These are phyloP conservation scores for Saitozyma podzolica DNA, from an alignment of 768 basidiomycete genomes.

Conservation along the genomic window DNA sequence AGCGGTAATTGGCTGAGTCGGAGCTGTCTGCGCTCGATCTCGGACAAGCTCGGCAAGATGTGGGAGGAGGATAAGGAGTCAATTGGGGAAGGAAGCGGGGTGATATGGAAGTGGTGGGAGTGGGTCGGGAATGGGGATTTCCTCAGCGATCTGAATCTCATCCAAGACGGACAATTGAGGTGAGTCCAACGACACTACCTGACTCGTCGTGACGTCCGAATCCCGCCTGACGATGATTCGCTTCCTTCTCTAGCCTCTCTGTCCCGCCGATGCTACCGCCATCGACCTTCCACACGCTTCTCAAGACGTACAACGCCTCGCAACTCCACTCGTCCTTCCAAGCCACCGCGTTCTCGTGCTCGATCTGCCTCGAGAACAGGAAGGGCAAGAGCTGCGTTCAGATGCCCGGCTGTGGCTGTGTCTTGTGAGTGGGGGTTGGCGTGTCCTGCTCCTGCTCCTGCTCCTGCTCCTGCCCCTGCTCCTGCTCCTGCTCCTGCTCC, in stretches of 20 bases:
- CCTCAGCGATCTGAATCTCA: conserved; percentile 25
- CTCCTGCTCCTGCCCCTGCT: too few relatives aligned
- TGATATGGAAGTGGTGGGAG: conserved; percentile 49
- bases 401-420: conserved; percentile 66
- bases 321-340: conserved; percentile 58
- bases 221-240: not conserved
- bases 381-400: conserved; percentile 76
- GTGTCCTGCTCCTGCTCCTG: not conserved
- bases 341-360: conserved; percentile 66
- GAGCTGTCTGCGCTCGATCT: conserved; percentile 6
- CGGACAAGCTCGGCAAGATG: conserved; percentile 19
- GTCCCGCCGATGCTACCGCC: conserved; percentile 26
- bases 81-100: conserved; percentile 29
- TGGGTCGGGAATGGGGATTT: conserved; percentile 46
- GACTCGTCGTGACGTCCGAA: not conserved
- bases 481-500: too few relatives aligned
- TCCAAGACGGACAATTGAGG: conserved; percentile 22
- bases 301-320: conserved; percentile 35
- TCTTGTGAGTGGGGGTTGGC: conserved; percentile 58
- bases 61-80: conserved; percentile 36
- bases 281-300: conserved; percentile 30
- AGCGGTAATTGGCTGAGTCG: conserved; percentile 27
- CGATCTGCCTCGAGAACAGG: conserved; percentile 70
- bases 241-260: conserved; percentile 17
- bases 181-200: conserved; percentile 9